phyloP scores from a whole-genome alignment of 192 early-diverging fungal species.

The Backusella sp. region DNA sequence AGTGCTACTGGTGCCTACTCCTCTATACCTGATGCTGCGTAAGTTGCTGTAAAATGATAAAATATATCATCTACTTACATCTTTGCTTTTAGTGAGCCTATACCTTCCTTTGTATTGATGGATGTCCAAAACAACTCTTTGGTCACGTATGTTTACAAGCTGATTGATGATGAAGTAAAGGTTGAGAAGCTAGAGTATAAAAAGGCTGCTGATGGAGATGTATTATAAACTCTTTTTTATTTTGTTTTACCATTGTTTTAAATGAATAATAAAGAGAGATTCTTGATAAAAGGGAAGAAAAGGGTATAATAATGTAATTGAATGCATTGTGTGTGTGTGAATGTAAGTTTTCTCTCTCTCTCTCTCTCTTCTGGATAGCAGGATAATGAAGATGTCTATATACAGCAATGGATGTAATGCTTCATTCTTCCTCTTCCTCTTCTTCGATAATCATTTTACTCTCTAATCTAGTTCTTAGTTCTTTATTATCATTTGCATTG shows the following conservation, averaged over 20 bases:
- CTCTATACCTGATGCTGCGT: conserved; percentile 20
- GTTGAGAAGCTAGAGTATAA: conserved; percentile 91
- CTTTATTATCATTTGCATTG: background rate
- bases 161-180: conserved; percentile 88
- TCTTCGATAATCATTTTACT: conserved; percentile 34
- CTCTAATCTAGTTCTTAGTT: conserved; percentile 14
- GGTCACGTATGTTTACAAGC: conserved; percentile 90
- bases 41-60: background rate
- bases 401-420: background rate
- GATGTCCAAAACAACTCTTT: conserved; percentile 78
- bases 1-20: conserved; percentile 87
- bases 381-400: background rate
- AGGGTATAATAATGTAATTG: background rate
- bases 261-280: background rate
- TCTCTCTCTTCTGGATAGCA: background rate
- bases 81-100: conserved; percentile 48
- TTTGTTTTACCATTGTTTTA: background rate
- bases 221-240: background rate
- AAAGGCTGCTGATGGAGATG: conserved; percentile 45
- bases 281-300: background rate
- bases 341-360: too few species aligned
- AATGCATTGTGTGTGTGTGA: background rate
- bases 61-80: background rate
- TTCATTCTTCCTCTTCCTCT: conserved; percentile 36
- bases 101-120: conserved; percentile 95